Percentiles rank a stretch among this genome's conserved stretches.
Evolutionary conservation across 2,329 filamentous ascomycete species (phyloP).

Genomic region (Talaromyces sp.): DNA sequence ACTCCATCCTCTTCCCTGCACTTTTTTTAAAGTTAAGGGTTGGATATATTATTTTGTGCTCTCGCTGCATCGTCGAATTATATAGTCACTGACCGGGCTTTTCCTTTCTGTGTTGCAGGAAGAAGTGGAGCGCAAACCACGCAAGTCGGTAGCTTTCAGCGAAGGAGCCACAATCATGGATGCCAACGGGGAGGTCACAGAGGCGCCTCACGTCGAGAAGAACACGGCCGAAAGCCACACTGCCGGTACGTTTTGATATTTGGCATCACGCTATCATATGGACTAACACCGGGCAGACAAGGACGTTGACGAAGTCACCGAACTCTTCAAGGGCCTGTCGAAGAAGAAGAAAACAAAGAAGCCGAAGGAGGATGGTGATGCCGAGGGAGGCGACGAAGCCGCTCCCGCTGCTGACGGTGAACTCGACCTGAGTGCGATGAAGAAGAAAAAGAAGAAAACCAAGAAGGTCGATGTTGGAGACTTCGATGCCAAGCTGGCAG

Average conservation of each 20-base stretch:
- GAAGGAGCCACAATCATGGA: constrained; percentile 84
- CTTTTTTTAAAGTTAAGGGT: neutral
- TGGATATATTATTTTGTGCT: neutral
- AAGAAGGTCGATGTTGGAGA: constrained; percentile 58
- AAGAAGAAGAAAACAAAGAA: constrained; percentile 69
- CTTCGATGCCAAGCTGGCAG: constrained; percentile 63
- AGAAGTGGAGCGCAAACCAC: constrained; percentile 62
- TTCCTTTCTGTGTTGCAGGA: constrained; percentile 30
- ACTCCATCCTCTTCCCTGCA: neutral
- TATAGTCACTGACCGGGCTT: neutral
- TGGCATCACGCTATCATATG: constrained; percentile 15
- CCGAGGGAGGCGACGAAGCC: constrained; percentile 46
- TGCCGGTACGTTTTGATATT: constrained; percentile 50
- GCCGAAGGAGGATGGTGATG: constrained; percentile 50
- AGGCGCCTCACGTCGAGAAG: constrained; percentile 66
- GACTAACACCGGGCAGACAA: constrained; percentile 42
- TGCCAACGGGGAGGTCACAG: constrained; percentile 78
- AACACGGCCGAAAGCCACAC: constrained; percentile 77
- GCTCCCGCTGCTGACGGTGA: constrained; percentile 52
- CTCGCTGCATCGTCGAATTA: neutral
- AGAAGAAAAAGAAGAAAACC: constrained; percentile 82
- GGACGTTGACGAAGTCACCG: constrained; percentile 61
- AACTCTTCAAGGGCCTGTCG: constrained; percentile 64
- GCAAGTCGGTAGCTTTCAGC: constrained; percentile 92
- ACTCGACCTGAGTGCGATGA: constrained; percentile 64